Evolutionary conservation across 2,329 filamentous ascomycete species (phyloP), one percentile per base, ranked within the genome.

Genomic region (Chrysoporthe deuterocubensis): DNA sequence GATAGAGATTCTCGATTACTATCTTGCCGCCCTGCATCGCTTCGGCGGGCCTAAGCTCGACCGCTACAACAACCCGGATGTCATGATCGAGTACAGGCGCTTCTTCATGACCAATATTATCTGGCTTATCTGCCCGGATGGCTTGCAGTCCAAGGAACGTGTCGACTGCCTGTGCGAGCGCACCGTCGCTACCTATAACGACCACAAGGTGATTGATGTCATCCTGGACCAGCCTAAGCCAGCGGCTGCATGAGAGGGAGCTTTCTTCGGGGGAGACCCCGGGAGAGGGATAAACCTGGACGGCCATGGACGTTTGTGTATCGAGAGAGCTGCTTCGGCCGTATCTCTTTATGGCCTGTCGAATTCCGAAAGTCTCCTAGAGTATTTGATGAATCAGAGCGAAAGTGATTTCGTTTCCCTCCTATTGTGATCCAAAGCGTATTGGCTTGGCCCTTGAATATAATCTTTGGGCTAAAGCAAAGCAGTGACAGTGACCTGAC

Each of bases 131-230:
- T 73, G 72, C 43, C 73, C 70, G 9, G 72, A 72, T 43, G 73
- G 62, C 61, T 70, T 81, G 57, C 79, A 81, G 73, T 74, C 71
- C 6, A 77, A 77, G 67, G 77, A 81, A 69, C 74, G 78, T 1
- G 73, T 81, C 3, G 73, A 70, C 3, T 70, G 70, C 0, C 65
- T 81, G 64, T 76, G 75, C 37, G 76, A 77, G 66, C 74, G 78
- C 18, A 75, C 77, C 1, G 73, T 79, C 26, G 76, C 78, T 4
- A 72, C 77, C 2, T 78, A 73, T 64, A 67, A 76, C n/a, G 79
- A 80, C 57, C 79, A 81, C 65, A 76, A 76, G 69, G 75, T 78
- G 5, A 74, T 81, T 68, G 78, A 80, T 52, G 48, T 52, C 21
- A 52, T 52, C 9, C 48, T 52, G 48, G 14, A 13, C n/a, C 48